phyloP scores from a whole-genome alignment of 192 early-diverging fungal genomes.

The Linnemannia exigua region DNA sequence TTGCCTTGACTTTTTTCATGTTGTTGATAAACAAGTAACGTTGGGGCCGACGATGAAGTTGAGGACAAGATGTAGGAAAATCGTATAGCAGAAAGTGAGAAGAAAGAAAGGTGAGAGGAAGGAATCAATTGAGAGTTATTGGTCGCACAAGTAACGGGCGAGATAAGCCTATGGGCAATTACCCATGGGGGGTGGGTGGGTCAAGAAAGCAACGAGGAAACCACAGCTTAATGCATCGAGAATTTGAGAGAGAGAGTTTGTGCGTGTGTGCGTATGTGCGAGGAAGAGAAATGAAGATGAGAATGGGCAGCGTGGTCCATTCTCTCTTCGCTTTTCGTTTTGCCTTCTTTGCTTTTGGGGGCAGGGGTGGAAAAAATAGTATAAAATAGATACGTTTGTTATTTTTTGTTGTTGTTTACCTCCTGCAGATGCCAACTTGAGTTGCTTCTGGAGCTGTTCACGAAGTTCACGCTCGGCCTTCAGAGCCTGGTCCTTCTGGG shows the following conservation, averaged over 20 bases:
- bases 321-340: not conserved
- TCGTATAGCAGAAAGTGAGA: not conserved
- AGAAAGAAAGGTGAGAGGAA: not conserved
- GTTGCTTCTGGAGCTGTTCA: constrained; percentile 43
- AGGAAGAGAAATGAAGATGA: not conserved
- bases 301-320: not conserved
- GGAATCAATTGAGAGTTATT: not conserved
- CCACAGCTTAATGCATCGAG: not conserved
- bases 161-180: not conserved
- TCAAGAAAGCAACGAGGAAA: not conserved
- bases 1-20: not conserved
- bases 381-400: not conserved
- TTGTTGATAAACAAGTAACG: not conserved
- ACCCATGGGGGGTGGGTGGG: too few species aligned
- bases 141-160: not conserved
- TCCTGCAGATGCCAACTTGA: constrained; percentile 32
- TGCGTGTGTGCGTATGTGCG: not conserved
- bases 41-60: too few species aligned
- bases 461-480: constrained; percentile 37
- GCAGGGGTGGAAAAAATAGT: not conserved
- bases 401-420: constrained; percentile 12
- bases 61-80: not conserved
- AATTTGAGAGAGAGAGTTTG: not conserved
- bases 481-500: constrained; percentile 39
- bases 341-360: not conserved